These are phyloP conservation scores for Dysphania ambrosioides DNA, from an alignment of 148 eudicot genomes.

Conservation along the genomic window DNA sequence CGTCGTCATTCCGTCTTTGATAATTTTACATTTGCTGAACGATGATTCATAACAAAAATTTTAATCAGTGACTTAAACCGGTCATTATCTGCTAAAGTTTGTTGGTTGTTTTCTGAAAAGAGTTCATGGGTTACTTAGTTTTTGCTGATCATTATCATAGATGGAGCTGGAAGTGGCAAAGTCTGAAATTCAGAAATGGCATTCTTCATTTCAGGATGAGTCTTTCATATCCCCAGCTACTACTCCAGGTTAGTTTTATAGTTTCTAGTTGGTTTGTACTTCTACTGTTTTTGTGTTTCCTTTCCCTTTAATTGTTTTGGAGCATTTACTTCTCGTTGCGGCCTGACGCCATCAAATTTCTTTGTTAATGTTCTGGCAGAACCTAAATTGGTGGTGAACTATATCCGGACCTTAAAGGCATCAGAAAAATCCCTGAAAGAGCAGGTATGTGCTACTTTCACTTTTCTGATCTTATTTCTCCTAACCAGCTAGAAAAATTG, in stretches of 20 bases:
- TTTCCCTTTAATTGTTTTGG: background rate
- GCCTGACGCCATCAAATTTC: background rate
- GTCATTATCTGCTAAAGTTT: background rate
- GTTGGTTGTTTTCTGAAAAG: background rate
- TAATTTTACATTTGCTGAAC: background rate
- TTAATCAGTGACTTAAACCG: too few relatives aligned
- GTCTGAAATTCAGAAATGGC: conserved; percentile 89
- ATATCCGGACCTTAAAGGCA: conserved; percentile 68
- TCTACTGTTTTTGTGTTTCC: background rate
- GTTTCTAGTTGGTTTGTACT: background rate
- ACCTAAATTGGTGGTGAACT: conserved; percentile 70
- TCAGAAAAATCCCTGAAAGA: conserved; percentile 89
- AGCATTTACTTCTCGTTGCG: conserved; percentile 5
- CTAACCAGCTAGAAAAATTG: too few relatives aligned
- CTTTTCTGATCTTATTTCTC: conserved; percentile 7
- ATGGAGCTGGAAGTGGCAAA: conserved; percentile 76
- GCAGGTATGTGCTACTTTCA: conserved; percentile 50
- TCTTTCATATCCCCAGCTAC: conserved; percentile 65
- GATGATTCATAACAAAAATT: background rate
- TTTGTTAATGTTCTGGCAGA: conserved; percentile 39
- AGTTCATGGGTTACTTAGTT: background rate
- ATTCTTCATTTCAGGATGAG: conserved; percentile 76
- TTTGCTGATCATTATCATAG: conserved; percentile 40
- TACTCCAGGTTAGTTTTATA: conserved; percentile 54
- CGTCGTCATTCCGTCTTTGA: background rate